Evolutionary conservation across 352 stramenopile species (phyloP).

Genomic region (Phytophthora constricta): DNA sequence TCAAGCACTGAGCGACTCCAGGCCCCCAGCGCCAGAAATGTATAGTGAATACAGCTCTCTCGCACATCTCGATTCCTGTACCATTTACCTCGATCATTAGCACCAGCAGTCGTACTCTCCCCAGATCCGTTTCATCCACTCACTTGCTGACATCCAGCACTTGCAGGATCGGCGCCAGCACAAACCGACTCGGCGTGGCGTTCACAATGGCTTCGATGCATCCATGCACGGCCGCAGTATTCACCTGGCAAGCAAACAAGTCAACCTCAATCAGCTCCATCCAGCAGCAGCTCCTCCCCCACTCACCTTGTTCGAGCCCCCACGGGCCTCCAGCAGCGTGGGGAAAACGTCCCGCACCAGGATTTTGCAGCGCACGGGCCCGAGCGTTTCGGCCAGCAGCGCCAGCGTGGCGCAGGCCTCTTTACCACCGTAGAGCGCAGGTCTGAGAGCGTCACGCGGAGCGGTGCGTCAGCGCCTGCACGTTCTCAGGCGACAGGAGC

Average conservation of each 20-base stretch:
- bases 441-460: conserved; percentile 60
- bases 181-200: conserved; percentile 50
- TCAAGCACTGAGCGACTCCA: conserved; percentile 53
- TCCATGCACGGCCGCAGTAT: conserved; percentile 52
- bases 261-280: background rate
- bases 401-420: conserved; percentile 64
- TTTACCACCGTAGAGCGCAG: conserved; percentile 71
- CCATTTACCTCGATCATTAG: background rate
- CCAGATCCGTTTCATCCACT: conserved; percentile 8
- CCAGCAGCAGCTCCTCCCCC: background rate
- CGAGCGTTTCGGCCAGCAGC: conserved; percentile 41
- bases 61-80: conserved; percentile 65
- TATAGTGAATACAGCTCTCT: conserved; percentile 69
- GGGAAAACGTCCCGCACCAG: conserved; percentile 70
- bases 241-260: conserved; percentile 40
- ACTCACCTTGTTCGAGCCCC: conserved; percentile 61
- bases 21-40: conserved; percentile 44
- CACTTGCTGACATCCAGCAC: conserved; percentile 62
- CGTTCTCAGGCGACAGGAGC: conserved; percentile 56
- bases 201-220: conserved; percentile 63
- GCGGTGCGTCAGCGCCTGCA: conserved; percentile 64
- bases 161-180: conserved; percentile 55
- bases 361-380: conserved; percentile 51
- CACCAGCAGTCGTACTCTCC: background rate
- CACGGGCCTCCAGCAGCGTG: conserved; percentile 59